Conservation (phyloP, 2,329 filamentous ascomycete genomes). For the Simplicillium sp. region DNA sequence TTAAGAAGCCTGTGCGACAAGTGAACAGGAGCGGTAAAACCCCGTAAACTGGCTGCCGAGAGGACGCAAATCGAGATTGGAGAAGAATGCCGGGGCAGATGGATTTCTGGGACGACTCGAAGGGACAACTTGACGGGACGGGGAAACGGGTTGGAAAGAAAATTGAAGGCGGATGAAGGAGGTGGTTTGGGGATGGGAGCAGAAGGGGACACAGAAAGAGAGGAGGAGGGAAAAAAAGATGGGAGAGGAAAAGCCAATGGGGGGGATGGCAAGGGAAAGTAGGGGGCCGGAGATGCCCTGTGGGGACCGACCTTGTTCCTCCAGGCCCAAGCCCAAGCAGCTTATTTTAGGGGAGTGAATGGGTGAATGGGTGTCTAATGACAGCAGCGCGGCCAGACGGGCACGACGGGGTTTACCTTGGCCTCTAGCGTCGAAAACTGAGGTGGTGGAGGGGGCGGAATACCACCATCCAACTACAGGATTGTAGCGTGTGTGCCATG, state of each 20-base stretch:
- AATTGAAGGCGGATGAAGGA: constrained; percentile 1
- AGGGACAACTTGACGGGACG: background rate
- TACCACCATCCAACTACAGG: too few relatives aligned
- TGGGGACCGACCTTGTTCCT: background rate
- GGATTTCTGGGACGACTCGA: background rate
- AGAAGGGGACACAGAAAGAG: background rate
- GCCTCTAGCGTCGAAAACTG: too few relatives aligned
- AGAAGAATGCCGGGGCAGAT: background rate
- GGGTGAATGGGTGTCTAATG: background rate
- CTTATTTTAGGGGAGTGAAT: background rate
- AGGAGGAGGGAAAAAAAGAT: background rate
- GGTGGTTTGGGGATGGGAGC: background rate
- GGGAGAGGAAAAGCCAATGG: background rate
- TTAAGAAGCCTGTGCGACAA: background rate
- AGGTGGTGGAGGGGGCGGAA: too few relatives aligned
- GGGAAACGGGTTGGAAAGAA: constrained; percentile 5
- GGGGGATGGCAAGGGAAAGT: background rate
- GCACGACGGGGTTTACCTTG: too few relatives aligned
- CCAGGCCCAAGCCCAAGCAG: background rate
- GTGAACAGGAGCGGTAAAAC: background rate
- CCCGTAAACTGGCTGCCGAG: background rate
- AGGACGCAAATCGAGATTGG: background rate
- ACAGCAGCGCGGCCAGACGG: background rate
- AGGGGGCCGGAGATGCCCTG: background rate
- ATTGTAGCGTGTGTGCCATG: too few relatives aligned